A percentile compares a stretch with the other conserved stretches of the same genome.
phyloP scores from a whole-genome alignment of 2,329 filamentous ascomycete genomes.

The Alternaria triticina region DNA sequence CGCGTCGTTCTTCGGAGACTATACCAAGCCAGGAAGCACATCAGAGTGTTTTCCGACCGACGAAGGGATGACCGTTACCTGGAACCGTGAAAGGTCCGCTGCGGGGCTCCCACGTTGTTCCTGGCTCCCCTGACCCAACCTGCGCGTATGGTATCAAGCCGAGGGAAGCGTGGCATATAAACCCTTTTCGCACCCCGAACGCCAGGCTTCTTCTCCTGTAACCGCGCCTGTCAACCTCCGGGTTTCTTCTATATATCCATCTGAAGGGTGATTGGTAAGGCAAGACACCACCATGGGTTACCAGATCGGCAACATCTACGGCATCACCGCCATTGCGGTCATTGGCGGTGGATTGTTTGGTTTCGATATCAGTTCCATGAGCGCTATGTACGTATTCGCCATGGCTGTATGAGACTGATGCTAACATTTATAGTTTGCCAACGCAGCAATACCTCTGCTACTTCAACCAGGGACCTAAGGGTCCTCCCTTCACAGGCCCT shows the following conservation, averaged over 20 bases:
- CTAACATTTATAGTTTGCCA: slow-evolving; percentile 59
- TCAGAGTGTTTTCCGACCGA: slow-evolving; percentile 16
- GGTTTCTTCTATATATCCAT: slow-evolving; percentile 6
- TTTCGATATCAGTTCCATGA: slow-evolving; percentile 81
- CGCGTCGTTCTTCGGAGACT: slow-evolving; percentile 19
- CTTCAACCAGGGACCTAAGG: slow-evolving; percentile 64
- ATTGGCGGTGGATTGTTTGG: slow-evolving; percentile 75
- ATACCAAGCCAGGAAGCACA: slow-evolving; percentile 23
- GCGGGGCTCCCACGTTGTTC: slow-evolving; percentile 26
- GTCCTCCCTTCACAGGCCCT: slow-evolving; percentile 44
- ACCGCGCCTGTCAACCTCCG: slow-evolving; percentile 5
- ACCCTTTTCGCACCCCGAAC: slow-evolving; percentile 5
- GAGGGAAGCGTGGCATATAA: slow-evolving; percentile 21
- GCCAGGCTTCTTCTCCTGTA: not conserved
- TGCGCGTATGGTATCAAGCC: slow-evolving; percentile 7
- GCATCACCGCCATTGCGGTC: slow-evolving; percentile 64
- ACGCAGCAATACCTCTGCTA: slow-evolving; percentile 74
- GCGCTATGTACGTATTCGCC: slow-evolving; percentile 48
- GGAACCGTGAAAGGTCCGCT: slow-evolving; percentile 20
- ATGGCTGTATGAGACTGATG: not conserved
- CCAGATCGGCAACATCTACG: slow-evolving; percentile 63
- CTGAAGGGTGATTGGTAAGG: not conserved
- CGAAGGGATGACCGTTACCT: slow-evolving; percentile 8
- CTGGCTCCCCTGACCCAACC: slow-evolving; percentile 11
- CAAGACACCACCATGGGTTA: slow-evolving; percentile 29